phyloP scores from a whole-genome alignment of 345 rosid genomes.

The Citrus mangshanensis region DNA sequence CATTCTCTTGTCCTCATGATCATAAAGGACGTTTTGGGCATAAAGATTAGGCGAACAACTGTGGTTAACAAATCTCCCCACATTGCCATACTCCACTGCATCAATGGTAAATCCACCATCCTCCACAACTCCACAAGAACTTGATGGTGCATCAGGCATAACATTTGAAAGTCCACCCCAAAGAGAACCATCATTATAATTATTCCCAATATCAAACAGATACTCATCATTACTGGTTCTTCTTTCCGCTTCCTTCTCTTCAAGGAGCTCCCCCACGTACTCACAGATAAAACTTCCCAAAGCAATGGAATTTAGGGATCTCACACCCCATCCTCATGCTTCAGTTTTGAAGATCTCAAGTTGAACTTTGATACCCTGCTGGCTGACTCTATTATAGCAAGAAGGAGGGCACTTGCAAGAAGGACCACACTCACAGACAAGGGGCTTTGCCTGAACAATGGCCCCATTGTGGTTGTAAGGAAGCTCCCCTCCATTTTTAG shows the following conservation, averaged over 20 bases:
- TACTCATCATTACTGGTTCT: constrained; percentile 71
- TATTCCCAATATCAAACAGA: constrained; percentile 62
- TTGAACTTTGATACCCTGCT: constrained; percentile 67
- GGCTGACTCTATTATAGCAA: constrained; percentile 75
- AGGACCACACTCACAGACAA: constrained; percentile 85
- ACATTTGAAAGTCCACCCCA: too few species aligned
- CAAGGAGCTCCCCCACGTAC: constrained; percentile 79
- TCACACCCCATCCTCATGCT: constrained; percentile 88
- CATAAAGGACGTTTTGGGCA: too few species aligned
- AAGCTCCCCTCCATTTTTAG: constrained; percentile 68
- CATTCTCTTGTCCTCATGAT: too few species aligned
- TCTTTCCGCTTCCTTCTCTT: constrained; percentile 66
- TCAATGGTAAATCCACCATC: too few species aligned
- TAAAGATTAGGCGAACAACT: too few species aligned
- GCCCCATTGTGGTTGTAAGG: constrained; percentile 79
- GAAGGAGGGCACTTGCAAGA: constrained; percentile 68
- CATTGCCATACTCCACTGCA: too few species aligned
- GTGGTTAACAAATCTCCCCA: too few species aligned
- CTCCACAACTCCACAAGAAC: too few species aligned
- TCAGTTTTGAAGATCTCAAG: constrained; percentile 82
- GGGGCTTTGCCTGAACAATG: constrained; percentile 51
- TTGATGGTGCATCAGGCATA: too few species aligned
- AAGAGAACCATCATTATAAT: too few species aligned
- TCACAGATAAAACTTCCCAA: constrained; percentile 85
- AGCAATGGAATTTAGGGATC: constrained; percentile 72